Base-by-base conservation (phyloP, 176 grass and related monocot species). In the Oryza glaberrima region DNA sequence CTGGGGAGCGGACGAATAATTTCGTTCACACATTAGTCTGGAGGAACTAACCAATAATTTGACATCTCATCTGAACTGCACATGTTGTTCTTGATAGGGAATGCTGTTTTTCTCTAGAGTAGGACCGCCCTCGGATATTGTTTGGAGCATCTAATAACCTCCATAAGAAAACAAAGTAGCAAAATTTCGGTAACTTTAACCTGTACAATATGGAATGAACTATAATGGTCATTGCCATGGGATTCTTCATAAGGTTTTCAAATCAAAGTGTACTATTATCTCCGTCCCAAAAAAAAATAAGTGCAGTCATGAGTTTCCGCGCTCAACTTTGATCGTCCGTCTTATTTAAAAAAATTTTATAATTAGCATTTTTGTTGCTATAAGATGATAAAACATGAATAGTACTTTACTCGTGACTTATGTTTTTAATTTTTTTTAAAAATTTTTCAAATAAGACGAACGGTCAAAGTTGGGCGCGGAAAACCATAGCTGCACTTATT, bases 11-110 rank as follows among this genome's bases (percentile, higher is more conserved):
- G 44, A 30, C 67, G 22, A 65, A 72, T 51, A 75, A 67, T 77
- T 81, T 70, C 43, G 38, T 90, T 86, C 83, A 54, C 88, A 86
- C 78, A 56, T 49, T 73, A 25, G 23, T 86, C 66, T 71, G 40
- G 9, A 23, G 15, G 45, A 40, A 82, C 25, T 67, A 44, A 40
- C 67, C 16, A 65, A 72, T 43, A 69, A 58, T 77, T 76, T 70
- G 67, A 49, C 65, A 34, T 3, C 58, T 63, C 58, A 63, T 63
- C 61, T 47, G 47, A 74, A 45, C 48, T 35, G 45, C 77, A 78
- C 68, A 63, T 44, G 28, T 35, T 41, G 61, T 14, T 73, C 81
- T 25, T 73, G 60, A 84, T 73, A 56, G 81, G 56, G 58, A 72
- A 32, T 11, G 38, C 44, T 67, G 81, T 64, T 79, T 73, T 56